These are phyloP conservation scores for Thielaviopsis populi DNA, from an alignment of 2,329 filamentous ascomycete genomes.

Conservation along the genomic window DNA sequence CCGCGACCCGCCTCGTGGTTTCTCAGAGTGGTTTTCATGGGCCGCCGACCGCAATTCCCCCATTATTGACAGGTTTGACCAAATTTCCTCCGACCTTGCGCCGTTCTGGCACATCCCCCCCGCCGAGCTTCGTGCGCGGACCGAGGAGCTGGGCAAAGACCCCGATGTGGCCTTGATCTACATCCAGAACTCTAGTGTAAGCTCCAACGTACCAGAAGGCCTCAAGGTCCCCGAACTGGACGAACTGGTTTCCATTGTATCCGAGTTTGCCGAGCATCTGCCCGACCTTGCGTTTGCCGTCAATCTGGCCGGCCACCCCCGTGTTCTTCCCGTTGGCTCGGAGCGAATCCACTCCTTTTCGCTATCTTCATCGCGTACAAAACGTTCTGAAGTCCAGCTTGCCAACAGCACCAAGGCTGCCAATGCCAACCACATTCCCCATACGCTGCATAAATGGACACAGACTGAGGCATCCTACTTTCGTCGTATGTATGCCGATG, in stretches of 20 bases:
- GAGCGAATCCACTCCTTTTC: not conserved
- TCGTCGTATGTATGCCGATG: conserved; percentile 30
- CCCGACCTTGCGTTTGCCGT: conserved; percentile 76
- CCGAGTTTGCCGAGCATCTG: conserved; percentile 54
- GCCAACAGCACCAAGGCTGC: not conserved
- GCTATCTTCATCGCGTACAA: not conserved
- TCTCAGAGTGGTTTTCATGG: conserved; percentile 73
- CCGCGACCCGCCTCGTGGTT: conserved; percentile 61
- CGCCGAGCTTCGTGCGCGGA: conserved; percentile 47
- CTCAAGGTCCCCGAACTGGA: conserved; percentile 27
- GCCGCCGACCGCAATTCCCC: conserved; percentile 52
- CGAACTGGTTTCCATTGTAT: conserved; percentile 49
- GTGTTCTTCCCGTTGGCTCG: conserved; percentile 35
- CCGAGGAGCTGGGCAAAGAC: conserved; percentile 26
- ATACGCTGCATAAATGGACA: conserved; percentile 6
- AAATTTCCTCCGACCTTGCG: conserved; percentile 57
- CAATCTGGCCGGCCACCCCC: conserved; percentile 62
- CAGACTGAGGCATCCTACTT: conserved; percentile 21
- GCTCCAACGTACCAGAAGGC: conserved; percentile 18
- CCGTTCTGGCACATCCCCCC: conserved; percentile 68
- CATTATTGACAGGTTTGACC: conserved; percentile 68
- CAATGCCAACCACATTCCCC: not conserved
- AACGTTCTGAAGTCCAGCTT: not conserved
- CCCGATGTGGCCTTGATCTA: conserved; percentile 35
- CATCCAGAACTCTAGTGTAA: conserved; percentile 49